These are phyloP conservation scores for Acanthamoeba triangularis DNA, from an alignment of 208 protist species.

Conservation along the genomic window DNA sequence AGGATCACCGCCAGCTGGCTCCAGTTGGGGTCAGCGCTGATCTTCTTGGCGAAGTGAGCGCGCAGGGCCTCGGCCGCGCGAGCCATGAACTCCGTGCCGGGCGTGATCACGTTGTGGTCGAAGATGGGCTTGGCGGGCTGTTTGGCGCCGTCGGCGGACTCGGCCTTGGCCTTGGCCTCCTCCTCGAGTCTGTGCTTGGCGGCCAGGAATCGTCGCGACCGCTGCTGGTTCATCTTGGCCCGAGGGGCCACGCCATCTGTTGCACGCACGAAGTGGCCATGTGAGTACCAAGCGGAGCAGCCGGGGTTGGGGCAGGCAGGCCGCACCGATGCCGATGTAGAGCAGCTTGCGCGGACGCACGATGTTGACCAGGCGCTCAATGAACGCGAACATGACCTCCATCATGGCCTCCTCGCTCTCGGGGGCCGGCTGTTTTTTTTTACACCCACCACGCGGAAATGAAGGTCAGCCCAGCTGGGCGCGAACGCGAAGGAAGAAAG, in stretches of 20 bases:
- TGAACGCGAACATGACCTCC: conserved; percentile 96
- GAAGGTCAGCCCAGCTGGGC: not conserved
- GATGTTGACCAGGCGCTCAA: conserved; percentile 98
- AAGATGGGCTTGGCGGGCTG: conserved; percentile 88
- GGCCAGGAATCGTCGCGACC: conserved; percentile 97
- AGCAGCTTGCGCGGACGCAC: conserved; percentile 98
- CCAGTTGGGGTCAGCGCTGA: conserved; percentile 96
- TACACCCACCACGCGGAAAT: too few relatives aligned
- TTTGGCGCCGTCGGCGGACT: not conserved
- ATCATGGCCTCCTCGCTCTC: conserved; percentile 93
- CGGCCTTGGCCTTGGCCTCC: conserved; percentile 83
- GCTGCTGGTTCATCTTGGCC: conserved; percentile 99
- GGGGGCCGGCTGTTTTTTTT: conserved; percentile 85
- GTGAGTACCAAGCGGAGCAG: not conserved
- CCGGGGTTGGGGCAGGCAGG: not conserved
- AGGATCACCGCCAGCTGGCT: conserved; percentile 95
- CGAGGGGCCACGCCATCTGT: conserved; percentile 99
- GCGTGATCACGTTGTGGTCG: conserved; percentile 99
- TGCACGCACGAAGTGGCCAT: conserved; percentile 63
- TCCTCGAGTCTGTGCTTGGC: conserved; percentile 94
- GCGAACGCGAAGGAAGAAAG: not conserved
- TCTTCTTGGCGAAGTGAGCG: conserved; percentile 96
- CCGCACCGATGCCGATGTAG: conserved; percentile 95
- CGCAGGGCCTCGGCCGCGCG: conserved; percentile 94
- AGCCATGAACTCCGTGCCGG: conserved; percentile 99